These are phyloP conservation scores for Ophiocordyceps camponoti-rufipedis DNA, from an alignment of 2,329 filamentous ascomycete genomes.

Conservation along the genomic window DNA sequence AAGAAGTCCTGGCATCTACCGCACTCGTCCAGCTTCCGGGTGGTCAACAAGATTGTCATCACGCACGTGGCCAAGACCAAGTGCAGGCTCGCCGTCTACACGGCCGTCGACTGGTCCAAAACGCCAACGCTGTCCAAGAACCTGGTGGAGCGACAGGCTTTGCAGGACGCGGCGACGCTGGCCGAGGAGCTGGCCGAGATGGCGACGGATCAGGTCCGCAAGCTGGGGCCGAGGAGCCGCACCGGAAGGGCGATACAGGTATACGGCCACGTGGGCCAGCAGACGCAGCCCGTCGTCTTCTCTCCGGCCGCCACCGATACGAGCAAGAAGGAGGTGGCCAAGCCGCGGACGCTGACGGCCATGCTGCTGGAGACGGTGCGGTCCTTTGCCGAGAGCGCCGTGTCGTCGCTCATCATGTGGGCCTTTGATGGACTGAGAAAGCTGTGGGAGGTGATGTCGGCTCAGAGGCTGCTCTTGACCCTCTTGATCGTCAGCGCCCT, in stretches of 20 bases:
- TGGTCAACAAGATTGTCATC: conserved; percentile 83
- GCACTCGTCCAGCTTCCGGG: conserved; percentile 56
- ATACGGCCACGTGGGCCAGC: conserved; percentile 57
- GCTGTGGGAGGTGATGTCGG: conserved; percentile 48
- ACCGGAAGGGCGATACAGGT: conserved; percentile 66
- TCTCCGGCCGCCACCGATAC: conserved; percentile 28
- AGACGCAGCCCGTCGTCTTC: conserved; percentile 44
- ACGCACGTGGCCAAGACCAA: conserved; percentile 84
- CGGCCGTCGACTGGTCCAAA: conserved; percentile 71
- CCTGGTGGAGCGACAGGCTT: conserved; percentile 50
- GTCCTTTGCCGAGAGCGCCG: conserved; percentile 57
- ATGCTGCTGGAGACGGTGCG: conserved; percentile 55
- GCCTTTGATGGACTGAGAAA: conserved; percentile 47
- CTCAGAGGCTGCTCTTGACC: conserved; percentile 55
- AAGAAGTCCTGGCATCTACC: conserved; percentile 71
- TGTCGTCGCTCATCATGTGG: conserved; percentile 64
- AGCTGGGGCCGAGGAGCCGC: conserved; percentile 52
- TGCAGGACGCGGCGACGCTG: conserved; percentile 55
- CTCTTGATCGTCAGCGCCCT: conserved; percentile 51
- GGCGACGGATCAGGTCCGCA: conserved; percentile 59
- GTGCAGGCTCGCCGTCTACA: conserved; percentile 79
- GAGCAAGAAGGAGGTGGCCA: conserved; percentile 39
- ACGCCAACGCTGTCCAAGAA: conserved; percentile 41
- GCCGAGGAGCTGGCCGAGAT: conserved; percentile 59
- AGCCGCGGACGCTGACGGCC: conserved; percentile 41